Evolutionary conservation across 2,329 filamentous ascomycete genomes (phyloP).

Genomic region (Colletotrichum lini): DNA sequence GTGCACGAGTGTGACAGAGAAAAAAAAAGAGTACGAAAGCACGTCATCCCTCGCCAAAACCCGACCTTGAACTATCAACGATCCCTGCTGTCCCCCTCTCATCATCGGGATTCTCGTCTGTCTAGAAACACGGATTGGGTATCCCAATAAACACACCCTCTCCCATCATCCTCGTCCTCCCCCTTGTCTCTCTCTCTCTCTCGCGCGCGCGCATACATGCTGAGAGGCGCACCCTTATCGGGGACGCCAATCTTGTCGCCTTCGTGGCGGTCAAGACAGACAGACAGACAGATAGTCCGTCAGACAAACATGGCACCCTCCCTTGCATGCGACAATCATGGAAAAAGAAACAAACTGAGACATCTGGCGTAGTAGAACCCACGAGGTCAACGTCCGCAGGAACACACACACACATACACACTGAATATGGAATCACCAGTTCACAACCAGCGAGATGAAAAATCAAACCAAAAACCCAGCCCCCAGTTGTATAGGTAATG

Average conservation of each 20-base stretch:
- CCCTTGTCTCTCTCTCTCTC: not conserved
- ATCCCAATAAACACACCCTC: not conserved
- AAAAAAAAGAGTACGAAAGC: too few species aligned
- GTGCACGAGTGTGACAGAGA: too few species aligned
- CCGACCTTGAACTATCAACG: too few species aligned
- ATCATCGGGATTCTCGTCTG: too few species aligned
- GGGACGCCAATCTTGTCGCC: conserved; percentile 6
- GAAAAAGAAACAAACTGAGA: conserved; percentile 22
- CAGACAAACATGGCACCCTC: not conserved
- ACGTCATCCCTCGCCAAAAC: too few species aligned
- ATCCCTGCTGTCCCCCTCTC: too few species aligned
- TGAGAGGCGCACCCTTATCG: not conserved
- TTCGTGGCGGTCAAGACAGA: conserved; percentile 32
- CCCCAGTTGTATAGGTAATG: conserved; percentile 1
- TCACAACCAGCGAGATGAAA: not conserved
- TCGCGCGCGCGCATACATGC: too few species aligned
- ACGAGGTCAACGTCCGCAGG: conserved; percentile 35
- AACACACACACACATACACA: not conserved
- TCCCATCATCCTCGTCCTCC: too few species aligned
- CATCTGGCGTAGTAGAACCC: conserved; percentile 15
- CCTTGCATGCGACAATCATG: not conserved
- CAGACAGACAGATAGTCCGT: not conserved
- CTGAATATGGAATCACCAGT: not conserved
- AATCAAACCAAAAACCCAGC: not conserved
- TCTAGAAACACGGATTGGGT: too few species aligned